Percentiles rank a stretch among this genome's conserved stretches.
Evolutionary conservation across 1,139 yeast genomes (phyloP).

Genomic region (Sugiyamaella novakii): DNA sequence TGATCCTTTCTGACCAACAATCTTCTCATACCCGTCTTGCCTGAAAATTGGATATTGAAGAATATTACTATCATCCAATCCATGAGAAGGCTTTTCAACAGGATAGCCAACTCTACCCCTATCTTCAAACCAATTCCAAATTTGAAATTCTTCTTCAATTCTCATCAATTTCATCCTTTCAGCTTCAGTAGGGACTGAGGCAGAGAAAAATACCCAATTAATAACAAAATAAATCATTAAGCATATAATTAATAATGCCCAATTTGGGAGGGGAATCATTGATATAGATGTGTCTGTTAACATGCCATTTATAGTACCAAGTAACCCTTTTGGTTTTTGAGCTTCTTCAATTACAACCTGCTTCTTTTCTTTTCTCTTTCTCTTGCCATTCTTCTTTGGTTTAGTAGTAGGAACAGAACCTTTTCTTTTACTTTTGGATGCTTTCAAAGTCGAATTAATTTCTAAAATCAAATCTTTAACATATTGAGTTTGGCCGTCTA

Average conservation of each 20-base stretch:
- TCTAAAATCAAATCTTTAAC: conserved; percentile 62
- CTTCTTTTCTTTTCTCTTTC: conserved; percentile 20
- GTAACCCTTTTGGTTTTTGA: conserved; percentile 7
- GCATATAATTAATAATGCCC: conserved; percentile 24
- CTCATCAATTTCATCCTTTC: conserved; percentile 31
- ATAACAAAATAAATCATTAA: conserved; percentile 26
- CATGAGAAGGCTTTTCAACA: background rate
- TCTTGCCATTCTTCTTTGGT: conserved; percentile 19
- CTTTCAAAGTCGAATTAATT: conserved; percentile 51
- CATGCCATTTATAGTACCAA: conserved; percentile 8
- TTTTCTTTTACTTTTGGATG: conserved; percentile 40
- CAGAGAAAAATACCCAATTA: conserved; percentile 16
- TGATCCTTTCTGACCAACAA: conserved; percentile 23
- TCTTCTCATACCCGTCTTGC: conserved; percentile 5
- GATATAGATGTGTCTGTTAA: conserved; percentile 24
- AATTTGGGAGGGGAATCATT: conserved; percentile 28
- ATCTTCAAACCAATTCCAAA: conserved; percentile 83
- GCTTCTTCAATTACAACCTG: conserved; percentile 9
- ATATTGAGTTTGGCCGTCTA: conserved; percentile 83
- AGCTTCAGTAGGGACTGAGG: conserved; percentile 16
- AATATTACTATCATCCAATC: conserved; percentile 12
- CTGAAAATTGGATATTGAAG: conserved; percentile 15
- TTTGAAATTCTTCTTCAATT: conserved; percentile 58
- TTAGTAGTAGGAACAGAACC: conserved; percentile 10
- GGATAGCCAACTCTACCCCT: conserved; percentile 40